These are phyloP conservation scores for Ogataea philodendri DNA, from an alignment of 805 yeast species.

Conservation along the genomic window DNA sequence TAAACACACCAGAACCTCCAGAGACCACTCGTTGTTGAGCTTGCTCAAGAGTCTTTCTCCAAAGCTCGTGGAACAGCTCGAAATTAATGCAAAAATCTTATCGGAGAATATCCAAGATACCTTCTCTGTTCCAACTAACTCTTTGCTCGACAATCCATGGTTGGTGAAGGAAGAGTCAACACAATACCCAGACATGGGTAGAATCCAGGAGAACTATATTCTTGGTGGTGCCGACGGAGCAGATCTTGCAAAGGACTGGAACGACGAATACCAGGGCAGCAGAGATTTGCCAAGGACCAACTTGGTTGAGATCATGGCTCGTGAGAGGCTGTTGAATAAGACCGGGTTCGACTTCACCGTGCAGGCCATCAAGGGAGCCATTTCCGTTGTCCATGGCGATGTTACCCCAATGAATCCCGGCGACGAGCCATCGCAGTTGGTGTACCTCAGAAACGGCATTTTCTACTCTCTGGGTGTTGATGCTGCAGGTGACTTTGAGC, in stretches of 20 bases:
- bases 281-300: constrained; percentile 63
- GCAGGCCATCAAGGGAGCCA: constrained; percentile 76
- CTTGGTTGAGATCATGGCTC: constrained; percentile 59
- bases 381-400: constrained; percentile 71
- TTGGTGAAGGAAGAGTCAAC: constrained; percentile 38
- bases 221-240: constrained; percentile 59
- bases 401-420: constrained; percentile 77
- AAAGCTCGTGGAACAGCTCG: constrained; percentile 51
- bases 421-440: constrained; percentile 58
- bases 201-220: constrained; percentile 55
- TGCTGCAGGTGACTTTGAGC: constrained; percentile 60
- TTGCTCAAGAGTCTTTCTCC: constrained; percentile 68
- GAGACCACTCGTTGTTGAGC: constrained; percentile 53
- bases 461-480: constrained; percentile 81
- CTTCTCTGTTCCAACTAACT: constrained; percentile 59
- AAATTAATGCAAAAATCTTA: constrained; percentile 47
- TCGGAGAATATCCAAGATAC: constrained; percentile 48
- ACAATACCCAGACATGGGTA: constrained; percentile 52
- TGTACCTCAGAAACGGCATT: constrained; percentile 77
- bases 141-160: constrained; percentile 76
- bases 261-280: constrained; percentile 83
- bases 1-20: constrained; percentile 32
- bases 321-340: constrained; percentile 74
- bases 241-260: constrained; percentile 71
- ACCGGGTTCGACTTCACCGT: constrained; percentile 72